Evolutionary conservation across 495 filamentous ascomycete species (phyloP), one percentile per base, ranked within the genome.

Genomic region (Talaromyces thailandensis): DNA sequence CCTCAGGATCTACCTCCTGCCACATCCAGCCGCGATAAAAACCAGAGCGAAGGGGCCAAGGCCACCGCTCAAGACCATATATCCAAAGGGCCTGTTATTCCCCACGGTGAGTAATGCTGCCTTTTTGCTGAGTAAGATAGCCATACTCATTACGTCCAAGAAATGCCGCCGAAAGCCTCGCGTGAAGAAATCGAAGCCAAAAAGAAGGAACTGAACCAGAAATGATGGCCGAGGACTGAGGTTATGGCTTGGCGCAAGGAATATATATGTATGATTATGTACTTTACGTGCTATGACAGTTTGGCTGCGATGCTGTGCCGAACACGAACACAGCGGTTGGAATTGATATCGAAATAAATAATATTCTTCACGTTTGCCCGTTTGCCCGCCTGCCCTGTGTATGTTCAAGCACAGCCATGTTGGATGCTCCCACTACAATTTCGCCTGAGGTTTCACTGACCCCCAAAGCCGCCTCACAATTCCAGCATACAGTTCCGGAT

Each of bases 151-250:
- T 56, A 18, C 9, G 60, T 7, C 56, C 25, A 69, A 77, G 79
- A 84, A 23, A 75, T 86, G 71, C 80, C 79, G 26, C 76, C 81
- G 56, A 82, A 80, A 67, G 81, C 77, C 23, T 78, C 86, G n/a
- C 86, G 84, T 69, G 86, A 89, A 68, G 87, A 91, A 66, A 81
- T 85, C 43, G 75, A 80, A 64, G 84, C 81, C 4, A 87, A 83
- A 69, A 82, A 81, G 51, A 73, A 84, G 67, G 82, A 84, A 66
- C 65, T 91, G 65, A 90, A 90, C 76, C 84, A 88, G 71, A 81
- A 79, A 31, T 60, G 32, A 58, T 55, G 9, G 1, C 8, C 23
- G 24, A 55, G 23, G 51, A 25, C 35, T 40, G 24, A 28, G 23
- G 16, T 25, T 14, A 14, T 55, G 12, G 14, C 24, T 21, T 18